Conservation (phyloP, 495 filamentous ascomycete species). For the Penicillium simplicissimum region DNA sequence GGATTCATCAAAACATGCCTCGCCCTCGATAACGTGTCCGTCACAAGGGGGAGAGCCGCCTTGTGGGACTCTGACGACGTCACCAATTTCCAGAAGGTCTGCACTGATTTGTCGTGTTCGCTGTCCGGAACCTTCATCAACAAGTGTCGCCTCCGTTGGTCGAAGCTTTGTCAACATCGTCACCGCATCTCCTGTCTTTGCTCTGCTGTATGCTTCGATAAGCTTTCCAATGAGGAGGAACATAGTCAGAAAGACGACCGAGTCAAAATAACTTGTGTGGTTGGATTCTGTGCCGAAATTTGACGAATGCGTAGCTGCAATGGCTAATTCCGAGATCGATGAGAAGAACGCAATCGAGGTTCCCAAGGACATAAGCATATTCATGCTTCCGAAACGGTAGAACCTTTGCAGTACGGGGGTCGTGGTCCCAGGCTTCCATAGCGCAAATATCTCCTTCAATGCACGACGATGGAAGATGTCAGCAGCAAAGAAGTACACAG, state of each 20-base stretch:
- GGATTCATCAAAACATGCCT: conserved; percentile 70
- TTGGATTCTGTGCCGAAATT: neutral
- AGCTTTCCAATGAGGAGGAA: conserved; percentile 70
- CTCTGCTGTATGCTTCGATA: conserved; percentile 78
- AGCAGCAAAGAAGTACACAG: conserved; percentile 74
- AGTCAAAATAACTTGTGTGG: conserved; percentile 56
- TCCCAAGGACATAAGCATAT: conserved; percentile 75
- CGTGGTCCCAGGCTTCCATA: conserved; percentile 68
- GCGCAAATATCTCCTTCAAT: conserved; percentile 64
- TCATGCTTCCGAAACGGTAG: conserved; percentile 84
- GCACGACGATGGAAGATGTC: conserved; percentile 71
- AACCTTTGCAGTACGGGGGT: conserved; percentile 67
- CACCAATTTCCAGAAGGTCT: conserved; percentile 71
- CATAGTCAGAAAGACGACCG: conserved; percentile 78
- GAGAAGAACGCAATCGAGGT: conserved; percentile 78
- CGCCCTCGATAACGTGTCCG: conserved; percentile 54
- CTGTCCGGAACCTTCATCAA: conserved; percentile 31
- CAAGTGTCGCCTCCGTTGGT: conserved; percentile 68
- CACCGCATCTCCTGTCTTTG: conserved; percentile 76
- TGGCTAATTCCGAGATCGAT: conserved; percentile 66
- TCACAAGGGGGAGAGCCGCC: conserved; percentile 77
- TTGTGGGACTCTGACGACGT: conserved; percentile 64
- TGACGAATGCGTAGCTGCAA: conserved; percentile 47
- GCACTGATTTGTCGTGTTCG: conserved; percentile 38
- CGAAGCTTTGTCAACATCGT: conserved; percentile 65